Evolutionary conservation across 345 rosid species (phyloP), one percentile per base, ranked within the genome.

Genomic region (Microthlaspi erraticum): DNA sequence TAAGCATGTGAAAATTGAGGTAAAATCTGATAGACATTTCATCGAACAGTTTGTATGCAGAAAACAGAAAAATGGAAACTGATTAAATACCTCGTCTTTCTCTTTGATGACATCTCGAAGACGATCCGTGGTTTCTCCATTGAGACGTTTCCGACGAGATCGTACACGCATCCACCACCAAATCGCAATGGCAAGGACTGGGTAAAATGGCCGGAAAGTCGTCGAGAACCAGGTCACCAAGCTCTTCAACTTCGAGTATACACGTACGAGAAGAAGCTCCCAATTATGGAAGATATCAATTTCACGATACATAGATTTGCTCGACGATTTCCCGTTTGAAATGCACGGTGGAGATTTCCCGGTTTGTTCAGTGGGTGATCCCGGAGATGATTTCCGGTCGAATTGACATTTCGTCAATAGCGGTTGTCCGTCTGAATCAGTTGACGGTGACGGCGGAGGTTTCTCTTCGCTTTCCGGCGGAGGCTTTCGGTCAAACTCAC

Each of bases 81-180:
- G 37, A 1, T 5, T 0, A 41, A 48, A 0, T 9, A 83, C 89
- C 84, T 85, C 78, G 31, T 85, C 85, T 72, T 72, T 83, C 67
- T 80, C 79, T 46, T 72, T 80, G 78, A 85, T 72, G 2, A 39
- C 57, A 50, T 31, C 50, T 74, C 58, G 68, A 70, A 83, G 66
- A 18, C n/a, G 74, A 37, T 17, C 50, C 23, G 41, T 46, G 6
- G 59, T 67, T 68, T 70, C 77, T 50, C 75, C 69, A 18, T 45
- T 7, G 19, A 37, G n/a, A 56, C 42, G 45, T 66, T 60, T 52
- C 53, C 80, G 72, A 42, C 74, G 65, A 72, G 71, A 34, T 43
- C 82, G 73, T 54, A 66, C 37, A 63, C 78, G 80, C 7, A 78
- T 61, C 84, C 83, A 81, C 89, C 85, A 83, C 78, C 78, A 71